These are phyloP conservation scores for Hypomontagnella monticulosa DNA, from an alignment of 495 filamentous ascomycete genomes.

Conservation along the genomic window DNA sequence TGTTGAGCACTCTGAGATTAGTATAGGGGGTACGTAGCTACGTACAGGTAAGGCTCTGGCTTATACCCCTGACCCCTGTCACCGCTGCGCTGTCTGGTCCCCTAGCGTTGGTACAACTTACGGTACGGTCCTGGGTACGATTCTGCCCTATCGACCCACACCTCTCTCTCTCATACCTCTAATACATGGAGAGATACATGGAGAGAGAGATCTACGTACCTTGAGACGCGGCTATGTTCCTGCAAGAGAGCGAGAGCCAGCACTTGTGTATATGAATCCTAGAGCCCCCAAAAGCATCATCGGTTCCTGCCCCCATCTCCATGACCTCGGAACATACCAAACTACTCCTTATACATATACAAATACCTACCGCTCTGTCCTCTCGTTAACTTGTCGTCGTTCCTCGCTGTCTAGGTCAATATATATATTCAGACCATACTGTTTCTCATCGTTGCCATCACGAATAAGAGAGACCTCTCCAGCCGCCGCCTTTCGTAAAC, in stretches of 20 bases:
- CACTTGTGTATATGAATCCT: conserved; percentile 42
- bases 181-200: conserved; percentile 1
- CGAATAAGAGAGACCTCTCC: neutral
- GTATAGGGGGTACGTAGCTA: too few species aligned
- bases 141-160: conserved; percentile 42
- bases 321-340: conserved; percentile 30
- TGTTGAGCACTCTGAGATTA: too few species aligned
- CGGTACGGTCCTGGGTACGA: conserved; percentile 15
- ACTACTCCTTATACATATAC: conserved; percentile 11
- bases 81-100: conserved; percentile 17
- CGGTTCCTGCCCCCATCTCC: conserved; percentile 44
- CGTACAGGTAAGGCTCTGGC: too few species aligned
- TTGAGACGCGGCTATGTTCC: conserved; percentile 33
- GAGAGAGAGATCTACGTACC: conserved; percentile 32
- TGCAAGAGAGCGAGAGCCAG: conserved; percentile 10
- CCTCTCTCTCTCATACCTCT: conserved; percentile 8
- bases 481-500: conserved; percentile 22
- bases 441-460: conserved; percentile 7
- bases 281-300: conserved; percentile 46
- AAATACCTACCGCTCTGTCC: neutral
- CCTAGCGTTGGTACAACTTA: conserved; percentile 4
- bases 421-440: conserved; percentile 29
- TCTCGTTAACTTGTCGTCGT: conserved; percentile 15
- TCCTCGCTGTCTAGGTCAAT: conserved; percentile 17
- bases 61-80: conserved; percentile 8